phyloP scores from a whole-genome alignment of 139 green algal species.

The Choricystis sp. region DNA sequence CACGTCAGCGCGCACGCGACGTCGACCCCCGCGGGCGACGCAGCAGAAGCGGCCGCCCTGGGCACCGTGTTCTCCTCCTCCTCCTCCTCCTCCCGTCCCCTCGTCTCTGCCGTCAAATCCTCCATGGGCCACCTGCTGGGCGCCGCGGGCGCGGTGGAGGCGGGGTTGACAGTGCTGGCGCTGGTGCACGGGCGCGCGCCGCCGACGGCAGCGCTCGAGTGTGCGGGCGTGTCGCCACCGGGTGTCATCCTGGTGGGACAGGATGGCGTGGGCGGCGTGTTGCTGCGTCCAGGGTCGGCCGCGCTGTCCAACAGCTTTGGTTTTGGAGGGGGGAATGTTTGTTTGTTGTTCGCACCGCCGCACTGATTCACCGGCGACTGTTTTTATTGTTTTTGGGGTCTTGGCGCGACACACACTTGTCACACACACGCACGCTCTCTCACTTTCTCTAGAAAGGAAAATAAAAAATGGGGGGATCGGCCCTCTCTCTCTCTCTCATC shows the following conservation, averaged over 20 bases:
- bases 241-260: constrained; percentile 14
- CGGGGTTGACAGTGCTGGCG: constrained; percentile 56
- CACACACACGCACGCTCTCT: too few species aligned
- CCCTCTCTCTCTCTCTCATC: neutral
- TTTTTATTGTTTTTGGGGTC: too few species aligned
- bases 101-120: constrained; percentile 73
- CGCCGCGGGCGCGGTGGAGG: constrained; percentile 72
- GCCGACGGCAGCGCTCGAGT: constrained; percentile 22
- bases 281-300: constrained; percentile 14
- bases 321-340: constrained; percentile 85
- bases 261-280: constrained; percentile 7
- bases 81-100: neutral
- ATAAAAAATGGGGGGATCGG: neutral
- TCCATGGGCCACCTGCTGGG: constrained; percentile 85
- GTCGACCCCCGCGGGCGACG: constrained; percentile 63
- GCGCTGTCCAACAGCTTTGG: constrained; percentile 87
- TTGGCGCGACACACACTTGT: too few species aligned
- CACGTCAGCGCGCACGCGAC: constrained; percentile 93
- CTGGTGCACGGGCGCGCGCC: constrained; percentile 40
- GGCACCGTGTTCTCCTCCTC: constrained; percentile 32
- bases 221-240: neutral
- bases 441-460: neutral
- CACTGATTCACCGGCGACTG: too few species aligned
- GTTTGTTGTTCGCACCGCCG: constrained; percentile 71
- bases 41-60: constrained; percentile 57